These are phyloP conservation scores for Hapsidospora chrysogenum DNA, from an alignment of 495 filamentous ascomycete species.

Conservation along the genomic window DNA sequence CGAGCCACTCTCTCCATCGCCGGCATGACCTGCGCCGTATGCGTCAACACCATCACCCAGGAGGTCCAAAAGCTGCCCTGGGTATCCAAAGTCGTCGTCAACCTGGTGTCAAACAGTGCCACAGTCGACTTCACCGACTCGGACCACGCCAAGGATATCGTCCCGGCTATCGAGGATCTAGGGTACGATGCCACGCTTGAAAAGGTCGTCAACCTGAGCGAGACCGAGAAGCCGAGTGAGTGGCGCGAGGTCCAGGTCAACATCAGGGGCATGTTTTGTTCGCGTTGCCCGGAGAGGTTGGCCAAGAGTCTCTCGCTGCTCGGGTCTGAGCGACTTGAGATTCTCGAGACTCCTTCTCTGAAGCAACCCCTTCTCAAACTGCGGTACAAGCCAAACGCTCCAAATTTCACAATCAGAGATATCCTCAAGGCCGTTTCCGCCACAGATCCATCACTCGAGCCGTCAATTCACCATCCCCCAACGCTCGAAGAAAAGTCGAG, in stretches of 20 bases:
- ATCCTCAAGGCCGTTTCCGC: constrained; percentile 52
- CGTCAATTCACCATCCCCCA: constrained; percentile 60
- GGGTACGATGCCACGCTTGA: constrained; percentile 61
- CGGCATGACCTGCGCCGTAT: constrained; percentile 76
- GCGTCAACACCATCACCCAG: constrained; percentile 45
- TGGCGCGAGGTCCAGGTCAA: constrained; percentile 45
- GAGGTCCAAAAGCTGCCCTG: constrained; percentile 46
- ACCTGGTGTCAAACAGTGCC: constrained; percentile 57
- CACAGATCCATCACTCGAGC: constrained; percentile 44
- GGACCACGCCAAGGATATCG: constrained; percentile 34
- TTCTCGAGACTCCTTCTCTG: constrained; percentile 31
- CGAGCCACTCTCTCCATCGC: constrained; percentile 51
- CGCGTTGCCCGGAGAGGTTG: constrained; percentile 58
- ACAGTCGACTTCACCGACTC: constrained; percentile 43
- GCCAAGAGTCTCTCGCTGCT: constrained; percentile 21
- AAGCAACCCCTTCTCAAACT: constrained; percentile 48
- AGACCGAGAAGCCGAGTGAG: constrained; percentile 8
- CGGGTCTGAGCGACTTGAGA: constrained; percentile 17
- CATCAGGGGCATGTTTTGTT: constrained; percentile 78
- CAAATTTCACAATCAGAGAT: constrained; percentile 57
- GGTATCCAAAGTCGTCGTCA: constrained; percentile 47
- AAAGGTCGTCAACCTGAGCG: constrained; percentile 16
- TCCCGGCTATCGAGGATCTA: constrained; percentile 58
- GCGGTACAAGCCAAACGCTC: constrained; percentile 50
- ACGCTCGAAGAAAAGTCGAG: constrained; percentile 74